phyloP scores from a whole-genome alignment of 345 rosid species.

The Citropsis articulata region DNA sequence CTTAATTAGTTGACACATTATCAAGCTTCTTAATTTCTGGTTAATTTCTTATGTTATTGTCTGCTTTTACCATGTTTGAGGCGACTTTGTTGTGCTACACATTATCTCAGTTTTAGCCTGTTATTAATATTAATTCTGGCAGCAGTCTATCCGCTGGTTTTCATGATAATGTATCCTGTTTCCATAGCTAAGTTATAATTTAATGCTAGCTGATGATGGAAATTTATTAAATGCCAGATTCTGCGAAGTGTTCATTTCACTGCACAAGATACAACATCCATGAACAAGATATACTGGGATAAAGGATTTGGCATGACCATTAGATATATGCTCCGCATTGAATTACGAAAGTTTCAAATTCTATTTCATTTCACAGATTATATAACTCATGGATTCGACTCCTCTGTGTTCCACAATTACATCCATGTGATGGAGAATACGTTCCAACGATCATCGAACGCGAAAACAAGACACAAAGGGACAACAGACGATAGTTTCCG shows the following conservation, averaged over 20 bases:
- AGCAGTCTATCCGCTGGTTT: not conserved
- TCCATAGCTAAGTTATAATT: not conserved
- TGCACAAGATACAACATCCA: not conserved
- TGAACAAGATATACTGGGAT: not conserved
- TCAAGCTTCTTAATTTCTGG: not conserved
- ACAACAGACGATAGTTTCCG: not conserved
- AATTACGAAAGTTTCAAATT: not conserved
- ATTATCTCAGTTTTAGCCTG: not conserved
- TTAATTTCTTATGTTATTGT: not conserved
- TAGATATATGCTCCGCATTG: not conserved
- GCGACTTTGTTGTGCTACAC: not conserved
- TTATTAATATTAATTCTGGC: not conserved
- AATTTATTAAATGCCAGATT: not conserved
- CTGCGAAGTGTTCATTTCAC: not conserved
- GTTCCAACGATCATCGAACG: not conserved
- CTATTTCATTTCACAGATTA: not conserved
- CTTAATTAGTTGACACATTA: constrained; percentile 16
- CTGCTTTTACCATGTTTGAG: not conserved
- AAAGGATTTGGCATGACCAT: not conserved
- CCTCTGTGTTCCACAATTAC: not conserved
- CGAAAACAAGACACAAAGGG: not conserved
- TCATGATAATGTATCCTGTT: not conserved
- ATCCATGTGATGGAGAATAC: constrained; percentile 1
- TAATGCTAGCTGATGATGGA: too few species aligned
- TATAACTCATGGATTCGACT: not conserved